Evolutionary conservation across 208 protist species (phyloP).

Genomic region (Wallacemonas sp.): DNA sequence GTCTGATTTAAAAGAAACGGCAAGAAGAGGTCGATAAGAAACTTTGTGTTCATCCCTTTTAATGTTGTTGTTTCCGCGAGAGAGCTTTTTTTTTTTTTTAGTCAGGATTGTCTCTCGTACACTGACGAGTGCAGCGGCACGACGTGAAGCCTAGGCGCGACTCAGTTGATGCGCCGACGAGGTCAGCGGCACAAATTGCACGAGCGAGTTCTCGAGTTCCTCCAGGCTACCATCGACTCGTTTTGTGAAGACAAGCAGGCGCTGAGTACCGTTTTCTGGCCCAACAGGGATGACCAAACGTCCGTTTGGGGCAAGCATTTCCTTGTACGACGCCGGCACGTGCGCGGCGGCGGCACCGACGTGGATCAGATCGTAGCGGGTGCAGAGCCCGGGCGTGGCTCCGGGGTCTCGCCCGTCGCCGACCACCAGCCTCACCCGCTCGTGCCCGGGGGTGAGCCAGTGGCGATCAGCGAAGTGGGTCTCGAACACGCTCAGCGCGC

Average conservation of each 20-base stretch:
- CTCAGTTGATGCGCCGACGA: conserved; percentile 51
- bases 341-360: conserved; percentile 72
- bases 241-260: conserved; percentile 71
- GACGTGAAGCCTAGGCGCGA: too few relatives aligned
- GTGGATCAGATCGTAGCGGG: conserved; percentile 83
- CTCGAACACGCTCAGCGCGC: conserved; percentile 38
- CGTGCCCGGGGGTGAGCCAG: conserved; percentile 36
- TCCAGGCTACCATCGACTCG: conserved; percentile 48
- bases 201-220: conserved; percentile 32
- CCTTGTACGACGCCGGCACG: conserved; percentile 46
- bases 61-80: too few relatives aligned
- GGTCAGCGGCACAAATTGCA: conserved; percentile 84
- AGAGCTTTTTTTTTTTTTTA: conserved; percentile 12
- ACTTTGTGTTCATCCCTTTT: too few relatives aligned
- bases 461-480: conserved; percentile 34
- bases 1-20: too few relatives aligned
- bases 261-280: conserved; percentile 44
- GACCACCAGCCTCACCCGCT: conserved; percentile 42
- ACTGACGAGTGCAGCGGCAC: too few relatives aligned
- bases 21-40: too few relatives aligned
- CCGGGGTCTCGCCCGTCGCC: conserved; percentile 69
- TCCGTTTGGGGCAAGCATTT: conserved; percentile 50
- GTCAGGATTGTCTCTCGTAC: too few relatives aligned
- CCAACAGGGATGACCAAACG: conserved; percentile 83
- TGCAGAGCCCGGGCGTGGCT: conserved; percentile 16